Evolutionary conservation across 208 protist genomes (phyloP).

Genomic region (Wallacemonas sp.): DNA sequence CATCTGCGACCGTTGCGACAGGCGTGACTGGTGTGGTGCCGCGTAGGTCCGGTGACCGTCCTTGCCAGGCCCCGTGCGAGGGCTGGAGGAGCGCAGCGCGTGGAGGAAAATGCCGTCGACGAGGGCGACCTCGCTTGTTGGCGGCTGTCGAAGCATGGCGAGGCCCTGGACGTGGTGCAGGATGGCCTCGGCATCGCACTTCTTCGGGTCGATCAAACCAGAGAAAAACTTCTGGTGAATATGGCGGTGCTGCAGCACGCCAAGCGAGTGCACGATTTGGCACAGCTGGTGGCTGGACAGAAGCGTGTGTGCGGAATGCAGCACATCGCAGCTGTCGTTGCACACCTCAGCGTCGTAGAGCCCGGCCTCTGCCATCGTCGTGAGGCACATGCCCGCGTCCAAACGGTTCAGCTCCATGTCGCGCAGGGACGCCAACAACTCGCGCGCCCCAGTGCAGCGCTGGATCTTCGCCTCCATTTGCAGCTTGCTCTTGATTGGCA

Average conservation of each 20-base stretch:
- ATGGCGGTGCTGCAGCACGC: constrained; percentile 87
- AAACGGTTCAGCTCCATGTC: constrained; percentile 57
- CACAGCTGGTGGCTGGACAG: constrained; percentile 80
- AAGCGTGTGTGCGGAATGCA: constrained; percentile 66
- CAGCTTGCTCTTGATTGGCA: constrained; percentile 78
- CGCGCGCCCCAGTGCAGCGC: constrained; percentile 61
- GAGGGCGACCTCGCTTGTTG: constrained; percentile 41
- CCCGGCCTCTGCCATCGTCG: constrained; percentile 64
- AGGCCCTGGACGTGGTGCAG: constrained; percentile 68
- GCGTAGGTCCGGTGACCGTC: neutral
- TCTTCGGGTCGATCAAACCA: constrained; percentile 55
- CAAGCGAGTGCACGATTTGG: constrained; percentile 75
- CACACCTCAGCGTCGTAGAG: constrained; percentile 85
- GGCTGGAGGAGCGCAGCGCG: constrained; percentile 44
- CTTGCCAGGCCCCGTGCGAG: neutral
- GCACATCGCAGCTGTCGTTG: constrained; percentile 75
- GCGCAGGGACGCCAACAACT: constrained; percentile 59
- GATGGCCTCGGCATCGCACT: constrained; percentile 67
- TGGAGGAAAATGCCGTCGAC: constrained; percentile 87
- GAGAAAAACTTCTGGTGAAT: constrained; percentile 81
- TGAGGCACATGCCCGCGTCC: constrained; percentile 81
- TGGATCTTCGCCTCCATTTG: constrained; percentile 91
- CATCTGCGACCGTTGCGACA: constrained; percentile 7
- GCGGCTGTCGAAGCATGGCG: constrained; percentile 85
- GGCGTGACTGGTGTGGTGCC: neutral